Base-by-base conservation (phyloP, 306 rosid species). In the Rubus parviflorus region DNA sequence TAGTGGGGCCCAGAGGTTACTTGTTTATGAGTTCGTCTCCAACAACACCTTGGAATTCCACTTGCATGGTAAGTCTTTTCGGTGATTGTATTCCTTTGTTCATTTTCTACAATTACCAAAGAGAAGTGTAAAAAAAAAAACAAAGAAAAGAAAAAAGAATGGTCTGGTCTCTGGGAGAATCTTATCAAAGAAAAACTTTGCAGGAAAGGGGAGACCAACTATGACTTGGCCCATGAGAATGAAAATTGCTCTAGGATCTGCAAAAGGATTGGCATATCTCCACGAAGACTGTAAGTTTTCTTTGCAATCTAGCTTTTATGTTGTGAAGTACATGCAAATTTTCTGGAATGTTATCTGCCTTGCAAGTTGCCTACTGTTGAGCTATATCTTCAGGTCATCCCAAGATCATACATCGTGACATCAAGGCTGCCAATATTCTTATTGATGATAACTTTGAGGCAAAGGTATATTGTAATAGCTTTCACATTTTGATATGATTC, bases 11-110 rank as follows among this genome's bases (percentile, higher is more conserved):
- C 83, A 73, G 56, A 88, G 87, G 80, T 46, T 90, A 84, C 92
- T 90, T 79, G 85, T 90, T 67, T 90, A 90, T 30, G 95, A 90
- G 82, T 90, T 83, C 16, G 86, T 90, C 62, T 51, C 85, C 16
- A 88, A 90, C 47, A 4, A 20, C 22, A 90, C 92, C 5, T 52
- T 90, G 60, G 87, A 88, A 73, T 88, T 88, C 80, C 95, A 90
- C 80, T 81, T 90, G 57, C 90, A 88, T 47, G 88, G 95, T 90
- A 83, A 66, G 73, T 75, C 30, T 43, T 76, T 45, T 40, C 12
- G 4, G 47, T 38, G 23, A 8, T 38, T 38, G 2, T 8, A 37
- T 38, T 37, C 0, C 41, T 9, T 65, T 20, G n/a, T 25, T 78
- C 49, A 1, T 12, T 46, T 22, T n/a, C 52, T 46, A 53, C 12